phyloP scores from a whole-genome alignment of 345 rosid species.

The Murraya koenigii region DNA sequence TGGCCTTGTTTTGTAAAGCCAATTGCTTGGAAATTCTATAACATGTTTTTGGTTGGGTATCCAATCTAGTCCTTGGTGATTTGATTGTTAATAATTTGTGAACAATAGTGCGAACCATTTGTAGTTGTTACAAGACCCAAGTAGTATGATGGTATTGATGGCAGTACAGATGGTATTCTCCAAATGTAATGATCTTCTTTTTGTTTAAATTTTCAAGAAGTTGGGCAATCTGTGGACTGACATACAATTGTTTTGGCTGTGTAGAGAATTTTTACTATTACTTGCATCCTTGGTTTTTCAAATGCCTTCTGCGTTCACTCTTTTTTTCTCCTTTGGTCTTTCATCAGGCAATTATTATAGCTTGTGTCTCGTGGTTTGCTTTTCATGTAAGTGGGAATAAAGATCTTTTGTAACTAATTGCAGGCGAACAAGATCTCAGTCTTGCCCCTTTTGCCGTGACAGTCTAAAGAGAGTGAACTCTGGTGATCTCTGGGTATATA shows the following conservation, averaged over 20 bases:
- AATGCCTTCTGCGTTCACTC: background rate
- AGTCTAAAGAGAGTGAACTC: slow-evolving; percentile 67
- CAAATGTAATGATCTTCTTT: background rate
- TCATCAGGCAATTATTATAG: background rate
- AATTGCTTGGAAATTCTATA: background rate
- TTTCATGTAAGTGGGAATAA: background rate
- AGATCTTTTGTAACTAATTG: slow-evolving; percentile 3
- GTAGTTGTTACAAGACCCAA: background rate
- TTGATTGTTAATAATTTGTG: background rate
- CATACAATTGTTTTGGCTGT: background rate
- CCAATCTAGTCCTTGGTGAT: background rate
- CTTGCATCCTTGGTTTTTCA: background rate
- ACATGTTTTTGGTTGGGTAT: background rate
- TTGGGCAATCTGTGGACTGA: background rate
- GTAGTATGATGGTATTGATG: background rate
- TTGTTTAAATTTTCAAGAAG: too few species aligned
- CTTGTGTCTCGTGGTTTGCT: background rate
- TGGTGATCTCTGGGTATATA: slow-evolving; percentile 61
- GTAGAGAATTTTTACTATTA: background rate
- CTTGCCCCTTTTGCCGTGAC: slow-evolving; percentile 74
- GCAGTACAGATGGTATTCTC: background rate
- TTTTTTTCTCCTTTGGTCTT: background rate
- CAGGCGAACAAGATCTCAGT: slow-evolving; percentile 60
- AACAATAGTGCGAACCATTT: background rate
- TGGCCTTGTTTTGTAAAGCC: background rate